Percentiles rank a stretch among this genome's conserved stretches.
These are phyloP conservation scores for Populus tomentosa DNA, from an alignment of 441 rosid species.

Conservation along the genomic window DNA sequence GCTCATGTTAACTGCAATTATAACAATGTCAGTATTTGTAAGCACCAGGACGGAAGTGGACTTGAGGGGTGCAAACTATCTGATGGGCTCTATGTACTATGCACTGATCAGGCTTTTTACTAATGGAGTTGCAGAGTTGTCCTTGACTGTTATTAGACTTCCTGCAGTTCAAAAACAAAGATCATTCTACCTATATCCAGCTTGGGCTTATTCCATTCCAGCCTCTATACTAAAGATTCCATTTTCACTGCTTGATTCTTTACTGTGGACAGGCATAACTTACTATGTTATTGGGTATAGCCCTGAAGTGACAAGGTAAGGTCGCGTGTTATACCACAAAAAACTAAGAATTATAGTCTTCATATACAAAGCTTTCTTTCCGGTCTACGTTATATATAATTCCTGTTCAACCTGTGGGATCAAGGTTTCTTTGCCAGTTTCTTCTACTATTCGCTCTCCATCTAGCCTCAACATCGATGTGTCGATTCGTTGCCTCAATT, in stretches of 20 bases:
- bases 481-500: constrained; percentile 46
- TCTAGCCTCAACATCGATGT: constrained; percentile 48
- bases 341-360: no score
- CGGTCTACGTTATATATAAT: not conserved
- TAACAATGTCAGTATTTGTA: constrained; percentile 57
- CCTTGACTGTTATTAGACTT: constrained; percentile 43
- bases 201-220: constrained; percentile 66
- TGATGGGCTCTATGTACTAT: constrained; percentile 56
- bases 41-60: constrained; percentile 34
- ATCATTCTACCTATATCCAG: constrained; percentile 51
- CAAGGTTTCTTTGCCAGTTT: constrained; percentile 46
- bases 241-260: constrained; percentile 45
- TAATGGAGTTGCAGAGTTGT: constrained; percentile 56
- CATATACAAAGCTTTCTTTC: not conserved
- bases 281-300: constrained; percentile 68
- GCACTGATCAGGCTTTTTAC: constrained; percentile 44
- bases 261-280: constrained; percentile 59
- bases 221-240: constrained; percentile 55
- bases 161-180: constrained; percentile 59
- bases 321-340: not conserved
- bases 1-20: constrained; percentile 37
- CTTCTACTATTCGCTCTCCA: constrained; percentile 52
- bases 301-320: constrained; percentile 51
- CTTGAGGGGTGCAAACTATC: constrained; percentile 38
- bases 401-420: not conserved